Conservation (phyloP, 371 early-diverging fungal species). For the Rhizopus delemar region DNA sequence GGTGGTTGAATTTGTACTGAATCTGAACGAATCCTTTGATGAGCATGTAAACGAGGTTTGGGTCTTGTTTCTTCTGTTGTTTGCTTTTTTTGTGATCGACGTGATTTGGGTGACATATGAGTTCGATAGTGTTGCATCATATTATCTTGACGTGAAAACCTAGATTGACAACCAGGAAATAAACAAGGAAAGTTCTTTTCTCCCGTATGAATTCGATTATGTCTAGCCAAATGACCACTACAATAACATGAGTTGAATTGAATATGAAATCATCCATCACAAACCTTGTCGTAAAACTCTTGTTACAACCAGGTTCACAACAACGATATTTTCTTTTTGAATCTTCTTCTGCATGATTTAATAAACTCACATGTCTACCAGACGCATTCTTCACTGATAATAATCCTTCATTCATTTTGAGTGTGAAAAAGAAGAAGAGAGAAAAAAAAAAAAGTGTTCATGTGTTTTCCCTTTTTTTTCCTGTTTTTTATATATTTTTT, state of each 20-base stretch:
- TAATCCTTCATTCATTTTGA: conserved; percentile 26
- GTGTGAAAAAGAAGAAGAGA: neutral
- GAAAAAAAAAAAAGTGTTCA: neutral
- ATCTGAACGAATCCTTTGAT: conserved; percentile 47
- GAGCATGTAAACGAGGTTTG: conserved; percentile 43
- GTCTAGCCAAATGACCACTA: conserved; percentile 86
- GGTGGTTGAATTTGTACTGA: conserved; percentile 44
- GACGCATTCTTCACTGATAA: conserved; percentile 42
- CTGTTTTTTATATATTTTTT: neutral
- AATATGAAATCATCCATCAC: no score
- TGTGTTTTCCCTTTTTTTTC: neutral
- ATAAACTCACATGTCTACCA: conserved; percentile 43
- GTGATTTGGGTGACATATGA: conserved; percentile 75
- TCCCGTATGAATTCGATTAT: conserved; percentile 89
- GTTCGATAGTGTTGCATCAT: conserved; percentile 92
- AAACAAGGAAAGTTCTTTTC: conserved; percentile 89
- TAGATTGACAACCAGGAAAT: conserved; percentile 75
- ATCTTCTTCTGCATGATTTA: conserved; percentile 30
- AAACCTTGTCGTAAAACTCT: conserved; percentile 66
- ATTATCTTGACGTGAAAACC: conserved; percentile 87
- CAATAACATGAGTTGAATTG: neutral
- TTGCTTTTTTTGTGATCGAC: conserved; percentile 51
- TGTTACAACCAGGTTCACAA: conserved; percentile 57
- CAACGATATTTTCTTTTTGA: conserved; percentile 61
- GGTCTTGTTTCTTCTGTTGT: conserved; percentile 34